Base-by-base conservation (phyloP, 192 early-diverging fungal genomes). In the Backusella liffmaniae region DNA sequence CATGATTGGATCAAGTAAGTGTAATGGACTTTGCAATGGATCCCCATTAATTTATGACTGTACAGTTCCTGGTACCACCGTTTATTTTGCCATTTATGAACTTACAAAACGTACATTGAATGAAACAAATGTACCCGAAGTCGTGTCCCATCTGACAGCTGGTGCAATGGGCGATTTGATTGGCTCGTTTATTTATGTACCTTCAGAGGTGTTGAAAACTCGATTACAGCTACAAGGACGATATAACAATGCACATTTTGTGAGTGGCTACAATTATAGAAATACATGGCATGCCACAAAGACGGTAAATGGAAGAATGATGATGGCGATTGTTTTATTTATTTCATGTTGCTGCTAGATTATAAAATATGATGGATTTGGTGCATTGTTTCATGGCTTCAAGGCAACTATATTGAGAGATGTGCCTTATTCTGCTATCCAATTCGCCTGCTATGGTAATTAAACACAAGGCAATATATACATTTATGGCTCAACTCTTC, bases 171-270 rank as follows among this genome's bases (percentile, higher is more conserved):
- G 88, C 53, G 88, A 89, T 75, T 75, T 89, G 32, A 73, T 85
- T 42, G 88, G 85, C 30, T 87, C 86, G 26, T 70, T 85, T 71
- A 81, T 89, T 21, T 89, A 89, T 74, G 88, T 89, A 0, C 88
- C 88, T 16, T 89, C 88, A 8, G 88, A 89, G 67, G 88, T 89
- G 2, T 73, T 93, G 56, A 95, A 95, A 77, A 93, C 92, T 1
- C 86, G 94, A 30, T 84, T 95, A 75, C 94, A 95, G 70, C 81
- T 95, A 39, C 94, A 95, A 76, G 92, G 92, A 8, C 78, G 88
- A 36, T 91, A 90, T 73, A 92, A 92, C 70, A 92, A 92, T 77
- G 88, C 91, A 26, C 84, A 81, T 49, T 86, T 83, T 87, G 89
- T 83, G 82, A 92, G 82, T 72, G 87, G 83, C 82, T 93, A 94